These are phyloP conservation scores for Triadica sebifera DNA, from an alignment of 345 rosid species.

Conservation along the genomic window DNA sequence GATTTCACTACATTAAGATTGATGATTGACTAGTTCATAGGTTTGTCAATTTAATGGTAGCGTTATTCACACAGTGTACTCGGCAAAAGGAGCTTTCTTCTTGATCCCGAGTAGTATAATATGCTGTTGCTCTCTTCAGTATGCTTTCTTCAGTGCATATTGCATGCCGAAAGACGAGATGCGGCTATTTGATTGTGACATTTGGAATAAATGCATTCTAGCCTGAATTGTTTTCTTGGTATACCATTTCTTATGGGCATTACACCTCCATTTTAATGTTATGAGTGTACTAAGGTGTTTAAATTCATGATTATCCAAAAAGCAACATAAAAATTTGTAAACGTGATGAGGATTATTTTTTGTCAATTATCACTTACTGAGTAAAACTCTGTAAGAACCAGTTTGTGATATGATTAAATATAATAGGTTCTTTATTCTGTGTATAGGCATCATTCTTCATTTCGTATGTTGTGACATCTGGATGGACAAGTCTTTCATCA, in stretches of 20 bases:
- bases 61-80: background rate
- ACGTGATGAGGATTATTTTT: background rate
- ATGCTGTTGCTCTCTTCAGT: background rate
- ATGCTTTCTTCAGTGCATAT: background rate
- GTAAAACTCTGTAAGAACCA: background rate
- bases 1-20: background rate
- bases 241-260: background rate
- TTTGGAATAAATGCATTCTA: background rate
- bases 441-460: constrained; percentile 87
- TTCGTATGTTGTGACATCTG: constrained; percentile 86
- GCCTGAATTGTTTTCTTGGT: background rate
- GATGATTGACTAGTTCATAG: background rate
- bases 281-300: too few relatives aligned
- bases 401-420: background rate
- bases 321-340: background rate
- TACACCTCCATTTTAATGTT: too few relatives aligned
- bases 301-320: background rate
- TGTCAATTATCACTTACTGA: background rate
- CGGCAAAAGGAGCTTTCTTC: background rate
- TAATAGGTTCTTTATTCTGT: constrained; percentile 19
- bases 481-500: constrained; percentile 85
- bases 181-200: background rate
- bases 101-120: background rate
- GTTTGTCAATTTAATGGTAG: background rate
- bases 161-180: background rate